Evolutionary conservation across 2,329 filamentous ascomycete genomes (phyloP), one percentile per base, ranked within the genome.

Genomic region (Parasarocladium wereldwijsianum): DNA sequence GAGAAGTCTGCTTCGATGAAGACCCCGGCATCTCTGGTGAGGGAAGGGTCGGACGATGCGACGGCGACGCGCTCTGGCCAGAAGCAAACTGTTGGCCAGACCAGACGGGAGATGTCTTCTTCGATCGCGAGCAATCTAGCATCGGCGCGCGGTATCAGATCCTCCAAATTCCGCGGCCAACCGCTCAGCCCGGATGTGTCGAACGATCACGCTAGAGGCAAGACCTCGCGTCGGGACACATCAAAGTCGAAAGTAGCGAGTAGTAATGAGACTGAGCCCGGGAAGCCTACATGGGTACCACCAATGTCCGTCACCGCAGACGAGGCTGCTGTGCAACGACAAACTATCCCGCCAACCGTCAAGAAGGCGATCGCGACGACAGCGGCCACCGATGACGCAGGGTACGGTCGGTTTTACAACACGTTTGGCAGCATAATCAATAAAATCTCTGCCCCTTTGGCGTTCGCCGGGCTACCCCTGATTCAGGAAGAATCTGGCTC

Each of bases 121-220:
- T 92, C 84, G 2, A 92, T 93, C 36, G 84, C 83, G 16, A 93
- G 73, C 54, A 92, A 92, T 44, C 58, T 93, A 24, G 85, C 85
- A 10, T 84, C 83, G 10, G 84, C 84, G 18, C 68, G 85, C 38
- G 85, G 85, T 12, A 93, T 93, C 41, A 64, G 67, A 14, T 64
- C 67, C 32, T 30, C 28, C 12, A 67, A 65, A 36, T 67, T 73
- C 35, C 65, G 76, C 36, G 66, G 73, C 15, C 74, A 77, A 36
- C 76, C 78, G 3, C 66, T 75, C 8, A 77, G 71, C 4, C 78
- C 81, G 1, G 77, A 79, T 33, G 58, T 86, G 13, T 83, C 80
- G 24, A 76, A 71, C 36, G 73, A 85, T 36, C 77, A 82, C 48
- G 66, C 76, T 0, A 74, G 79, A 1, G 80, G 79, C 0, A 61